Evolutionary conservation across 108 stramenopile genomes (phyloP), one percentile per base, ranked within the genome.

Genomic region (Nitzschia inconspicua): DNA sequence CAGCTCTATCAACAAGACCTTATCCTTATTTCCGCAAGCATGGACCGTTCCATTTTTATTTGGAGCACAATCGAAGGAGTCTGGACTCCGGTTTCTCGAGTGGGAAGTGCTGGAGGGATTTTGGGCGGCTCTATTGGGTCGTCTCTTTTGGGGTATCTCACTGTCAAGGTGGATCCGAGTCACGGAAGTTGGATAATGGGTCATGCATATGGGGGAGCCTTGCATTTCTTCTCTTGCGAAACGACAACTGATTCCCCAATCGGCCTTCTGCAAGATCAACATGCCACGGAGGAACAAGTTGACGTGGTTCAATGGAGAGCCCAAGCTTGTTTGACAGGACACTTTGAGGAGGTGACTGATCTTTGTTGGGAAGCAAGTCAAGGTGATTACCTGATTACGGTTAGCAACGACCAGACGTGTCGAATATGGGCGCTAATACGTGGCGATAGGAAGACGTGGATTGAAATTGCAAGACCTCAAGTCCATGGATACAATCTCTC

Each of bases 31-130:
- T 81, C 81, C 19, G 81, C 81, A 20, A 87, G 85, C 40, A 94
- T 94, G 93, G 93, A 94, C 71, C 66, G 93, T 24, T 76, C 81
- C 36, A 83, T 94, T 50, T 70, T 91, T 3, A 64, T 94, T 29
- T 94, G 93, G 93, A 72, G 67, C 57, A 47, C 49, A 42, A 14
- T 34, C 11, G 54, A 54, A 3, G 86, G 86, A 13, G 78, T 84
- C n/a, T 94, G 89, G 89, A 71, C 79, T 1, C 89, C 93, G 1
- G 59, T 91, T 16, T 75, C 89, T 11, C 82, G 89, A 28, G 88
- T 94, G n/a, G 93, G 93, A n/a, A 78, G 85, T 57, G 87, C 89
- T 10, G 87, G 93, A 34, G 93, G 93, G 1, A 89, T 94, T 9
- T 44, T 94, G 13, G 93, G 93, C 26, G 93, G 89, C 0, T 72